These are phyloP conservation scores for Trichoderma asperellum DNA, from an alignment of 2,329 filamentous ascomycete genomes.

Conservation along the genomic window DNA sequence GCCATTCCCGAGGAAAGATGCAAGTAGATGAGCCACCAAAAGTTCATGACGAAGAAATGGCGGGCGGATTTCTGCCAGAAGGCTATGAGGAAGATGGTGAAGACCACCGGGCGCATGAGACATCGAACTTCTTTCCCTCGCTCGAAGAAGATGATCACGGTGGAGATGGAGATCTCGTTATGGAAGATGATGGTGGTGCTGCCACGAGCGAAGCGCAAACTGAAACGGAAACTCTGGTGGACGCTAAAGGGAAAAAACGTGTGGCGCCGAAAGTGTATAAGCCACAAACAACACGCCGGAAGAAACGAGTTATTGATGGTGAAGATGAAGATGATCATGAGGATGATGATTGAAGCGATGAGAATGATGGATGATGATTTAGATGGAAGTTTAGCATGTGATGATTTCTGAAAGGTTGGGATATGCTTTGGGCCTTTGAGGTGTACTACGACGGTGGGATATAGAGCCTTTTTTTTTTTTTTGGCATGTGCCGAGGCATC, in stretches of 20 bases:
- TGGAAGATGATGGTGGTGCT: conserved; percentile 38
- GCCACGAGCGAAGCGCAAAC: neutral
- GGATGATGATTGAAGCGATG: neutral
- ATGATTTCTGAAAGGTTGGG: neutral
- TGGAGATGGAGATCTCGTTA: conserved; percentile 41
- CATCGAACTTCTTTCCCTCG: conserved; percentile 55
- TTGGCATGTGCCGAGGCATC: too few relatives aligned
- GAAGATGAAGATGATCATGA: conserved; percentile 8
- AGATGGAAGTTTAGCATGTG: neutral
- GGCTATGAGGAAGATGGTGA: conserved; percentile 53
- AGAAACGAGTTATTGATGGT: neutral
- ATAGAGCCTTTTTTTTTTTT: neutral
- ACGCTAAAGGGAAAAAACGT: neutral
- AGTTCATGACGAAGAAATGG: conserved; percentile 55
- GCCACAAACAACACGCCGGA: neutral
- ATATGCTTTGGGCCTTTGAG: neutral
- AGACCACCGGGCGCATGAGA: conserved; percentile 38
- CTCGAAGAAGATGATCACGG: conserved; percentile 48
- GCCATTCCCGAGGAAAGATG: conserved; percentile 47
- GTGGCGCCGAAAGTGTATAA: neutral
- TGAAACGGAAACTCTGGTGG: neutral
- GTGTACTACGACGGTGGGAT: neutral
- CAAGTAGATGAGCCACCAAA: conserved; percentile 31
- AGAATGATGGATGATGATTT: neutral
- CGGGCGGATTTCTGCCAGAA: conserved; percentile 64